A percentile compares a stretch with the other conserved stretches of the same genome.
These are phyloP conservation scores for Epithele typhae DNA, from an alignment of 768 basidiomycete genomes.

Conservation along the genomic window DNA sequence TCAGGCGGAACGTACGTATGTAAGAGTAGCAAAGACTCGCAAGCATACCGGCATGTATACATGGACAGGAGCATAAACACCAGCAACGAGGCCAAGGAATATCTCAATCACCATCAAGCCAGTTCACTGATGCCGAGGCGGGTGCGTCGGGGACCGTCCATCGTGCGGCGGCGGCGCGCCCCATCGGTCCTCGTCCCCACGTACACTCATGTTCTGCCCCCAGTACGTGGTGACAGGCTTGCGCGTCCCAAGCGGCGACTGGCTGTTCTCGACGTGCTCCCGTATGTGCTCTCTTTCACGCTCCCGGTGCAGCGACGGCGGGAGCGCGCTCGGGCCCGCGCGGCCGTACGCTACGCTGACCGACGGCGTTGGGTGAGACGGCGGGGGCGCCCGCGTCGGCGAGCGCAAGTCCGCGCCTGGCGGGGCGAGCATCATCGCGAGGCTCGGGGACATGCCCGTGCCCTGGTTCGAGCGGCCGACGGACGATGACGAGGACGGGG, in stretches of 20 bases:
- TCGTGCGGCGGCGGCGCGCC: too few species aligned
- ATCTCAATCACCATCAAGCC: neutral
- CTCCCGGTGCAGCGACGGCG: too few species aligned
- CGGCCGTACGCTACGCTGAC: too few species aligned
- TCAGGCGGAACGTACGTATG: too few species aligned
- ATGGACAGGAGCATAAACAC: neutral
- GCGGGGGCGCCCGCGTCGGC: constrained; percentile 20
- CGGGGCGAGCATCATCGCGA: constrained; percentile 64
- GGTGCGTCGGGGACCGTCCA: constrained; percentile 4
- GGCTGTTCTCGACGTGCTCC: too few species aligned
- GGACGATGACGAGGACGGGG: constrained; percentile 15
- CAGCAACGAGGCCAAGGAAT: neutral
- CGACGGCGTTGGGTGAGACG: neutral
- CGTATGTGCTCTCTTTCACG: too few species aligned
- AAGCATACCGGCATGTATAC: too few species aligned
- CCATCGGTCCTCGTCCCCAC: constrained; percentile 12
- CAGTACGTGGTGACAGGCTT: too few species aligned
- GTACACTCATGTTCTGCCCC: constrained; percentile 1
- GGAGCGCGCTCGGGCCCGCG: too few species aligned
- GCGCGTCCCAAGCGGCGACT: too few species aligned
- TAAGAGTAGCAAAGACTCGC: too few species aligned
- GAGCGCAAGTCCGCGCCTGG: constrained; percentile 18
- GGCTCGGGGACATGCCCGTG: constrained; percentile 57
- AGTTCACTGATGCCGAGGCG: constrained; percentile 7
- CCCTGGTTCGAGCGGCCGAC: constrained; percentile 18